Evolutionary conservation across 2,329 filamentous ascomycete species (phyloP).

Genomic region (Neocatenulostroma microsporum): DNA sequence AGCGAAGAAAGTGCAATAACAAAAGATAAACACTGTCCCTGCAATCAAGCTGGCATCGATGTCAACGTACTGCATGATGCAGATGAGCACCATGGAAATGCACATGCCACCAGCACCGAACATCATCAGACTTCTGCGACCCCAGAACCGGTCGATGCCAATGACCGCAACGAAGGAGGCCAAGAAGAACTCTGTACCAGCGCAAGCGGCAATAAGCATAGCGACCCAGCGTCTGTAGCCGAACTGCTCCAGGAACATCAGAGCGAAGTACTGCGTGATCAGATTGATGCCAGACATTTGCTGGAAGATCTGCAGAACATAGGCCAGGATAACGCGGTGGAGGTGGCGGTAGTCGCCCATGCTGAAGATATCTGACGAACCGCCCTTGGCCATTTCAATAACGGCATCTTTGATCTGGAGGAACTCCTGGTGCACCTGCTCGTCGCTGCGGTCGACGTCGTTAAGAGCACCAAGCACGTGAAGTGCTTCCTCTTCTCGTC

Average conservation of each 20-base stretch:
- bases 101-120: constrained; percentile 46
- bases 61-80: constrained; percentile 9
- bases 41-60: constrained; percentile 14
- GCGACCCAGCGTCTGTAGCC: constrained; percentile 34
- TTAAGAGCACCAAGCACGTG: constrained; percentile 28
- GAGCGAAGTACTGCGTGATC: constrained; percentile 34
- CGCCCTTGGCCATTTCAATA: constrained; percentile 27
- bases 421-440: constrained; percentile 15
- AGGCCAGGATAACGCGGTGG: constrained; percentile 37
- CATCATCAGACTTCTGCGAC: constrained; percentile 61
- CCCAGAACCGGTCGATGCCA: constrained; percentile 41
- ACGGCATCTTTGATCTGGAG: constrained; percentile 32
- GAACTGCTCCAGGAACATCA: constrained; percentile 41
- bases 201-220: constrained; percentile 42
- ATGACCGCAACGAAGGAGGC: constrained; percentile 43
- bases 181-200: constrained; percentile 47
- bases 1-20: constrained; percentile 17
- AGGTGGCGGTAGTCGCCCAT: constrained; percentile 38
- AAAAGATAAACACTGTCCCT: constrained; percentile 17
- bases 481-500: constrained; percentile 28
- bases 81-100: constrained; percentile 20
- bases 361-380: constrained; percentile 25
- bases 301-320: constrained; percentile 41
- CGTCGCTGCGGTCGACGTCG: constrained; percentile 28
- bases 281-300: constrained; percentile 33